These are phyloP conservation scores for Yarrowia keelungensis DNA, from an alignment of 805 yeast genomes.

Conservation along the genomic window DNA sequence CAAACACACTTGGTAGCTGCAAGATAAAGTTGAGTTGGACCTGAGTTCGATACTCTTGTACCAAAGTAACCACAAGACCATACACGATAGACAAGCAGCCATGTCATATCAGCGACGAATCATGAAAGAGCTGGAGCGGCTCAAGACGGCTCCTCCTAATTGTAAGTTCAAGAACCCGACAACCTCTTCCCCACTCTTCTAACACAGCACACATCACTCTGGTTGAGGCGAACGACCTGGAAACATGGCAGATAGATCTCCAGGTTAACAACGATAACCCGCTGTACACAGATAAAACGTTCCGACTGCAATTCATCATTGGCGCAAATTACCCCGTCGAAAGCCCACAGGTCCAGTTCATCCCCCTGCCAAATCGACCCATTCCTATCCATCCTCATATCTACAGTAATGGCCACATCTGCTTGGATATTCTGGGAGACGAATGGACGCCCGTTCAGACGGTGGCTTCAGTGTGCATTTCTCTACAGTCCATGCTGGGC, in stretches of 20 bases:
- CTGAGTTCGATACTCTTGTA: background rate
- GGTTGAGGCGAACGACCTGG: slow-evolving; percentile 49
- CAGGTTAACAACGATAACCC: slow-evolving; percentile 50
- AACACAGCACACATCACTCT: slow-evolving; percentile 44
- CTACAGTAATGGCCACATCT: slow-evolving; percentile 80
- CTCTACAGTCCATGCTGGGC: slow-evolving; percentile 69
- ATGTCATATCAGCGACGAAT: slow-evolving; percentile 30
- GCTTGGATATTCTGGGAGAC: slow-evolving; percentile 66
- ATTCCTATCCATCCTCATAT: slow-evolving; percentile 79
- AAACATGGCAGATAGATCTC: slow-evolving; percentile 53
- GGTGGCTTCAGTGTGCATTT: slow-evolving; percentile 51
- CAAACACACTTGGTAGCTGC: slow-evolving; percentile 31
- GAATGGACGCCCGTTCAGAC: slow-evolving; percentile 73
- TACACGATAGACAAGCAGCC: background rate
- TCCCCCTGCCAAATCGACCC: slow-evolving; percentile 45
- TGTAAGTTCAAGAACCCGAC: slow-evolving; percentile 6
- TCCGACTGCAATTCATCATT: slow-evolving; percentile 56
- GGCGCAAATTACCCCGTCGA: slow-evolving; percentile 62
- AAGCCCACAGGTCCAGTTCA: slow-evolving; percentile 64
- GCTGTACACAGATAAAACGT: slow-evolving; percentile 52
- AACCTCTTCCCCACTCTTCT: background rate
- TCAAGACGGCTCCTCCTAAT: slow-evolving; percentile 14
- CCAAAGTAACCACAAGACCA: background rate
- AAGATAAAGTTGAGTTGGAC: slow-evolving; percentile 20
- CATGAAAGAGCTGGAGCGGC: slow-evolving; percentile 27